These are phyloP conservation scores for Arachnopeziza araneosa DNA, from an alignment of 2,329 filamentous ascomycete genomes.

Conservation along the genomic window DNA sequence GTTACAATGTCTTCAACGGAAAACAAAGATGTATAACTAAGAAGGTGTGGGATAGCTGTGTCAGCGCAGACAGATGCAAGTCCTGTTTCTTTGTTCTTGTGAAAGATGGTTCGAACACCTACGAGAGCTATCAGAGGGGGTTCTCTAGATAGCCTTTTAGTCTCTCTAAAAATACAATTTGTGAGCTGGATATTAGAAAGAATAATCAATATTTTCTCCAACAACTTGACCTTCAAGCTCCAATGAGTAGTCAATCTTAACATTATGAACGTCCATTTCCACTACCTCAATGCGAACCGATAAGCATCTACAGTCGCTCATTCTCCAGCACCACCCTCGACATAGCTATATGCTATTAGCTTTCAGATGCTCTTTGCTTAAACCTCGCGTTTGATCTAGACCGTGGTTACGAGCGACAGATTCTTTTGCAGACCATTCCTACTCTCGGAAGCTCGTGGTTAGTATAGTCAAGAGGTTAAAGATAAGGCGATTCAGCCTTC, in stretches of 20 bases:
- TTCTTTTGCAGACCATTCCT: conserved; percentile 44
- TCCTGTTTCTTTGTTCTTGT: conserved; percentile 58
- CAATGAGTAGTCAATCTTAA: conserved; percentile 49
- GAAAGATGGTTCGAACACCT: conserved; percentile 63
- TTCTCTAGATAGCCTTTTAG: neutral
- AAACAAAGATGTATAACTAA: conserved; percentile 50
- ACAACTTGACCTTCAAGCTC: conserved; percentile 35
- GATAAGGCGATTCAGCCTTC: conserved; percentile 9
- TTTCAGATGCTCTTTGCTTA: conserved; percentile 46
- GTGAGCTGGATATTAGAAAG: neutral
- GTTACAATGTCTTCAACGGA: conserved; percentile 62
- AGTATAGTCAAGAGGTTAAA: neutral
- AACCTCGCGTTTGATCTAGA: conserved; percentile 50
- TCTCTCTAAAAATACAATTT: neutral
- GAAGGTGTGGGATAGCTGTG: conserved; percentile 57
- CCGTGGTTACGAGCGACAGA: conserved; percentile 50
- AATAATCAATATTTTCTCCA: neutral
- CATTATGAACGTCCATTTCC: conserved; percentile 56
- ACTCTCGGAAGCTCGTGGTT: conserved; percentile 20
- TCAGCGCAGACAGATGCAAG: conserved; percentile 57
- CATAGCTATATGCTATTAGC: conserved; percentile 50
- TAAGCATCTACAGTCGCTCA: conserved; percentile 58
- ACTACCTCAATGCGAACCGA: conserved; percentile 58
- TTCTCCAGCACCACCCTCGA: conserved; percentile 57
- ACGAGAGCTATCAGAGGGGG: conserved; percentile 46